These are phyloP conservation scores for Digitaria exilis DNA, from an alignment of 202 grass and related monocot genomes.

Conservation along the genomic window DNA sequence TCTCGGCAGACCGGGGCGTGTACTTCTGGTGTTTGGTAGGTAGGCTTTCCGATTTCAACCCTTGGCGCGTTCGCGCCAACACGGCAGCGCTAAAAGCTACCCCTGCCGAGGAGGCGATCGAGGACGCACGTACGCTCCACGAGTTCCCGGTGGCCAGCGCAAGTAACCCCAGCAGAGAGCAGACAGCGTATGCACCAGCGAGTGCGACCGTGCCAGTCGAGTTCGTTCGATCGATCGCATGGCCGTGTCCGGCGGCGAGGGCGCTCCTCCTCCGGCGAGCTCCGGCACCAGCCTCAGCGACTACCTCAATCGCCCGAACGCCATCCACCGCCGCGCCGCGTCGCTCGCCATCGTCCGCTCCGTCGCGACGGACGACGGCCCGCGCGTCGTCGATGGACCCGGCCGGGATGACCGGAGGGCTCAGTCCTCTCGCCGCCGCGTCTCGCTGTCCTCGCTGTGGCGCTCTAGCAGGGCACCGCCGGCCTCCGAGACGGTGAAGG, in stretches of 20 bases:
- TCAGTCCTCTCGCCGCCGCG: slow-evolving; percentile 41
- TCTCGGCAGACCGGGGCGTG: not conserved
- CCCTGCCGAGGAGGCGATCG: not conserved
- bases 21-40: not conserved
- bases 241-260: not conserved
- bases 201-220: not conserved
- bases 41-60: slow-evolving; percentile 38
- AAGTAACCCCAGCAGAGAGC: not conserved
- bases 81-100: slow-evolving; percentile 21
- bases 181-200: not conserved
- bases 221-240: not conserved
- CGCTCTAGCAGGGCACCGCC: not conserved
- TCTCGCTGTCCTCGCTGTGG: slow-evolving; percentile 41
- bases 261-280: not conserved
- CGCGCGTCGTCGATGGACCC: slow-evolving; percentile 19
- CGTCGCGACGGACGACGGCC: slow-evolving; percentile 34
- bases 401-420: slow-evolving; percentile 38
- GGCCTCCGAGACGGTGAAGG: not conserved
- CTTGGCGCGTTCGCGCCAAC: slow-evolving; percentile 50
- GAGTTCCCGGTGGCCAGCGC: not conserved
- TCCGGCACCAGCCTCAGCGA: slow-evolving; percentile 18
- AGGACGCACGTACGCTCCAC: not conserved
- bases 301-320: slow-evolving; percentile 29
- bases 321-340: slow-evolving; percentile 42
- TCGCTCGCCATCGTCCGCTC: slow-evolving; percentile 56